phyloP scores from a whole-genome alignment of 805 yeast genomes.

The Lipomyces kockii region DNA sequence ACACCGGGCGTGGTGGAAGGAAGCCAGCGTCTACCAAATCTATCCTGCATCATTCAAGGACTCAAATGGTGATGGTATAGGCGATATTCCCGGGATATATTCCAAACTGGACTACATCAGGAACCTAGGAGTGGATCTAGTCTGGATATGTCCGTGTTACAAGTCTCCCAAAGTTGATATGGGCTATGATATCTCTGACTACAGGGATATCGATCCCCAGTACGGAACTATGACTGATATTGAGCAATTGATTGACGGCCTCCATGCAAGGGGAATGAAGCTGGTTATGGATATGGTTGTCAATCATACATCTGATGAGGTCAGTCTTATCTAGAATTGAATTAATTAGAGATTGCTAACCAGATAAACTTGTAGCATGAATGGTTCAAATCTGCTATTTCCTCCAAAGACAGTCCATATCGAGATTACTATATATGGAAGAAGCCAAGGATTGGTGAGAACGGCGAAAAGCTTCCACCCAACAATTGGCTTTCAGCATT shows the following conservation, averaged over 20 bases:
- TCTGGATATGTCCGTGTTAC: constrained; percentile 65
- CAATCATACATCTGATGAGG: constrained; percentile 57
- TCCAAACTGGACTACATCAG: constrained; percentile 59
- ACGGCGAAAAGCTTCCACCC: constrained; percentile 59
- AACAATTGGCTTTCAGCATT: constrained; percentile 62
- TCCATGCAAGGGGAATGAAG: constrained; percentile 57
- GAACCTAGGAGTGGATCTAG: constrained; percentile 55
- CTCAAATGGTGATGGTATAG: constrained; percentile 63
- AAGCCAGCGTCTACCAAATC: constrained; percentile 54
- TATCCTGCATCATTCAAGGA: constrained; percentile 68
- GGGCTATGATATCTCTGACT: constrained; percentile 66
- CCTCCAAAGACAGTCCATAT: constrained; percentile 57
- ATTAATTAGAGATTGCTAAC: not conserved
- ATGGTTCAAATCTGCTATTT: constrained; percentile 62
- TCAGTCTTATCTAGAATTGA: not conserved
- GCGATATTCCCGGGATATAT: constrained; percentile 60
- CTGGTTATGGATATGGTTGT: constrained; percentile 61
- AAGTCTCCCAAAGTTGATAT: constrained; percentile 65
- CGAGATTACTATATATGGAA: constrained; percentile 69
- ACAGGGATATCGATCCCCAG: constrained; percentile 54
- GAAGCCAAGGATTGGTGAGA: constrained; percentile 49
- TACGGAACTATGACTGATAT: not conserved
- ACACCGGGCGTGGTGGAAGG: constrained; percentile 4
- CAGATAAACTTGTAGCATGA: constrained; percentile 50
- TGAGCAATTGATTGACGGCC: constrained; percentile 53